A percentile compares a stretch with the other conserved stretches of the same genome.
Evolutionary conservation across 805 yeast genomes (phyloP).

Genomic region (Metschnikowia colocasiae): DNA sequence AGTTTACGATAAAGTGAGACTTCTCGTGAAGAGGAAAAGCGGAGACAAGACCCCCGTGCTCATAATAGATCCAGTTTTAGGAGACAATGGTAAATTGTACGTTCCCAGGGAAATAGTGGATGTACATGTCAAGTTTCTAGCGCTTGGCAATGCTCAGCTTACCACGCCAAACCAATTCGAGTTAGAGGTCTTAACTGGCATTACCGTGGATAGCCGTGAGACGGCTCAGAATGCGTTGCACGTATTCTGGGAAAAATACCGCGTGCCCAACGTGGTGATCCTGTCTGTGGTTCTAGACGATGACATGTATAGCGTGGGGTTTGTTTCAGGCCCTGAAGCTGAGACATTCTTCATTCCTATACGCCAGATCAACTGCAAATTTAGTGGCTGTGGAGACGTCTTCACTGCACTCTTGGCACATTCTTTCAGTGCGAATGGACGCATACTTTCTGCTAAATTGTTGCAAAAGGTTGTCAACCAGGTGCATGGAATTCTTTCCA

Average conservation of each 20-base stretch:
- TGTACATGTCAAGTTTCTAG: slow-evolving; percentile 52
- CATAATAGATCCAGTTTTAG: slow-evolving; percentile 88
- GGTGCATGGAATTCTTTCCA: slow-evolving; percentile 27
- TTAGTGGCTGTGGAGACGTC: slow-evolving; percentile 74
- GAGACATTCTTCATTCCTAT: slow-evolving; percentile 38
- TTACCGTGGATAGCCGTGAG: slow-evolving; percentile 36
- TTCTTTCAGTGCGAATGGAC: slow-evolving; percentile 31
- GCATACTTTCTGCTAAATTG: slow-evolving; percentile 23
- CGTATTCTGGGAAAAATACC: slow-evolving; percentile 42
- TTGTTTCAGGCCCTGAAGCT: slow-evolving; percentile 5
- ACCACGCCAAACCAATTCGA: slow-evolving; percentile 93
- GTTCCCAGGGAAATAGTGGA: slow-evolving; percentile 58
- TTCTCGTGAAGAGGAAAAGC: slow-evolving; percentile 23
- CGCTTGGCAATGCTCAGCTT: slow-evolving; percentile 47
- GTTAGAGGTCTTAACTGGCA: slow-evolving; percentile 62
- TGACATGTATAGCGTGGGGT: slow-evolving; percentile 42
- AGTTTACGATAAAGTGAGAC: slow-evolving; percentile 42
- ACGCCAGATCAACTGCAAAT: slow-evolving; percentile 51
- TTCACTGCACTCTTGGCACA: slow-evolving; percentile 62
- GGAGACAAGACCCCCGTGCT: slow-evolving; percentile 44
- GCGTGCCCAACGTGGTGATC: slow-evolving; percentile 52
- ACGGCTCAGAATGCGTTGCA: slow-evolving; percentile 38
- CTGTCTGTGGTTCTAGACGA: slow-evolving; percentile 49
- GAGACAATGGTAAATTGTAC: slow-evolving; percentile 82
- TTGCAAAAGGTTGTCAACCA: slow-evolving; percentile 26